Conservation (phyloP, 495 filamentous ascomycete genomes). For the Delitschia confertaspora region DNA sequence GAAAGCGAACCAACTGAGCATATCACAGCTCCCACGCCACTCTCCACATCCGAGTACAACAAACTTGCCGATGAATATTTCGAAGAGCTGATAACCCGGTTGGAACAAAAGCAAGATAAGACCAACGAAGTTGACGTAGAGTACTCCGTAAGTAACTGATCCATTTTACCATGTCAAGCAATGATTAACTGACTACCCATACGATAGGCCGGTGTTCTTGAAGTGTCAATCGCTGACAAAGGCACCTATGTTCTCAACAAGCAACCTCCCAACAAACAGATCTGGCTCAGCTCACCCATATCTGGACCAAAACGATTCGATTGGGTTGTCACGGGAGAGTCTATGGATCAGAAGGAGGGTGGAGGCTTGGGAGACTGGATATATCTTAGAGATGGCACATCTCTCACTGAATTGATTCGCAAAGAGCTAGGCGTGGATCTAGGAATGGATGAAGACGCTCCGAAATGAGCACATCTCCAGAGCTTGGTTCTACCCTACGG, state of each 20-base stretch:
- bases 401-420: constrained; percentile 59
- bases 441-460: constrained; percentile 18
- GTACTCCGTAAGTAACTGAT: constrained; percentile 43
- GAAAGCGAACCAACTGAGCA: constrained; percentile 18
- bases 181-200: constrained; percentile 17
- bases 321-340: constrained; percentile 63
- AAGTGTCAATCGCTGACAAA: constrained; percentile 49
- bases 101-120: constrained; percentile 42
- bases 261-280: constrained; percentile 93
- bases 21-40: constrained; percentile 48
- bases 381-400: constrained; percentile 70
- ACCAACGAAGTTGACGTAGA: constrained; percentile 61
- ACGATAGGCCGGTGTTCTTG: constrained; percentile 71
- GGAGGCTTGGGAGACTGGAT: constrained; percentile 67
- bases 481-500: too few relatives aligned
- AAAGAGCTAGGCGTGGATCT: constrained; percentile 53
- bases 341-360: constrained; percentile 66
- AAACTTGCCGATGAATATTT: constrained; percentile 61
- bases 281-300: constrained; percentile 88
- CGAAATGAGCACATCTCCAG: too few relatives aligned
- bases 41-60: constrained; percentile 62
- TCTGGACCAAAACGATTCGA: constrained; percentile 92
- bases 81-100: constrained; percentile 39
- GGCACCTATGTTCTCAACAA: constrained; percentile 94
- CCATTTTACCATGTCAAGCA: background rate